phyloP scores from a whole-genome alignment of 768 basidiomycete genomes.

The Boletus rex-veris region DNA sequence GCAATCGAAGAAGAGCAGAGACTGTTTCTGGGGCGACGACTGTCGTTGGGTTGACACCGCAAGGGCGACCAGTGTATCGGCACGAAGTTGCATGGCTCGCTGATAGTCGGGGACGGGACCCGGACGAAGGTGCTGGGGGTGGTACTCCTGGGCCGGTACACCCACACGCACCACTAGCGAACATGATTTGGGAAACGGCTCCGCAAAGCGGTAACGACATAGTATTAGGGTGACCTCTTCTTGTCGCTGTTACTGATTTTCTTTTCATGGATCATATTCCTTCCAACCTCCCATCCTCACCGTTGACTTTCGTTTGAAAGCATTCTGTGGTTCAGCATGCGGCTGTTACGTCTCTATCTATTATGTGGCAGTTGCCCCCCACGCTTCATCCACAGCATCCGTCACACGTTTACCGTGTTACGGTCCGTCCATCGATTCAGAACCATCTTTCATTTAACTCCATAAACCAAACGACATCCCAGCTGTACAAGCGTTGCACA shows the following conservation, averaged over 20 bases:
- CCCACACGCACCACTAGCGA: conserved; percentile 18
- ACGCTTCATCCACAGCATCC: conserved; percentile 4
- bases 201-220: conserved; percentile 29
- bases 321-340: conserved; percentile 3
- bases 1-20: conserved; percentile 33
- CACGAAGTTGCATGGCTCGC: conserved; percentile 28
- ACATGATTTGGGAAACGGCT: conserved; percentile 29
- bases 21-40: conserved; percentile 32
- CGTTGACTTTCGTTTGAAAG: conserved; percentile 1
- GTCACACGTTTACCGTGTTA: not conserved
- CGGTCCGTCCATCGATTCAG: not conserved
- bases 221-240: conserved; percentile 25
- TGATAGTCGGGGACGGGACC: conserved; percentile 18
- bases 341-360: conserved; percentile 1
- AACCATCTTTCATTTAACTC: not conserved
- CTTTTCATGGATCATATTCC: not conserved
- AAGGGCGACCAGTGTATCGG: conserved; percentile 28
- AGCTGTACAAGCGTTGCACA: not conserved
- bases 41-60: conserved; percentile 25
- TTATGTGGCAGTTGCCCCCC: not conserved
- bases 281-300: not conserved
- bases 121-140: conserved; percentile 18
- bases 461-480: not conserved
- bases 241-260: not conserved
- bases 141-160: conserved; percentile 19